Percentiles rank a stretch among this genome's conserved stretches.
phyloP scores from a whole-genome alignment of 495 filamentous ascomycete species.

The Stereocaulon alpinum region DNA sequence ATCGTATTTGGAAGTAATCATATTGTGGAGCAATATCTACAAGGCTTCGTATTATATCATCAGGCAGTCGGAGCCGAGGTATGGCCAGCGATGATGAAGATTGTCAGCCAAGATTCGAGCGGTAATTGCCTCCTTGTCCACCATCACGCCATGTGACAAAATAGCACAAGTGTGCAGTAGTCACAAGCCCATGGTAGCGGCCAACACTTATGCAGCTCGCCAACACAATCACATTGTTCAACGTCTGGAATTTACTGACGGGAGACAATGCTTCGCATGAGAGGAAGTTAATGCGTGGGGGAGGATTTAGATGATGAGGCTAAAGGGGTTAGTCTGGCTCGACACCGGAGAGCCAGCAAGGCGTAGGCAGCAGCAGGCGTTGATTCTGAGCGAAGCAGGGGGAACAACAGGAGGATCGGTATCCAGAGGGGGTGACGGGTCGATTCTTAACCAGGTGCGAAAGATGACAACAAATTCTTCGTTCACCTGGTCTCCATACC shows the following conservation, averaged over 20 bases:
- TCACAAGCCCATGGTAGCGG: not conserved
- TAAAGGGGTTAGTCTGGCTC: too few species aligned
- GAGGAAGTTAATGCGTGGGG: not conserved
- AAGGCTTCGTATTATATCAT: not conserved
- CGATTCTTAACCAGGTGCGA: slow-evolving; percentile 22
- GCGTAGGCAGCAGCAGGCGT: not conserved
- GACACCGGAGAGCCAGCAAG: not conserved
- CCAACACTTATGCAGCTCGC: not conserved
- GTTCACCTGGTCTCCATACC: slow-evolving; percentile 18
- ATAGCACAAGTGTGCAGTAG: not conserved
- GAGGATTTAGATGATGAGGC: too few species aligned
- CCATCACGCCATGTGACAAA: not conserved
- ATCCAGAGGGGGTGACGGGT: not conserved
- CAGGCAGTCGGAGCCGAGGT: not conserved
- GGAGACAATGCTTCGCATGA: not conserved
- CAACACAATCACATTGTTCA: not conserved
- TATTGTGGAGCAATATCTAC: not conserved
- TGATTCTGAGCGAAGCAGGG: too few species aligned
- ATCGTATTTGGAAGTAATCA: too few species aligned
- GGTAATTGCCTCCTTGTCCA: not conserved
- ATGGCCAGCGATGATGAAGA: not conserved
- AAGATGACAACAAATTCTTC: slow-evolving; percentile 24
- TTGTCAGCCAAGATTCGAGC: not conserved
- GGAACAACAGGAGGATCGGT: not conserved
- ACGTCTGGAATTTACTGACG: not conserved